phyloP scores from a whole-genome alignment of 352 stramenopile genomes.

The Pythium graminicola region DNA sequence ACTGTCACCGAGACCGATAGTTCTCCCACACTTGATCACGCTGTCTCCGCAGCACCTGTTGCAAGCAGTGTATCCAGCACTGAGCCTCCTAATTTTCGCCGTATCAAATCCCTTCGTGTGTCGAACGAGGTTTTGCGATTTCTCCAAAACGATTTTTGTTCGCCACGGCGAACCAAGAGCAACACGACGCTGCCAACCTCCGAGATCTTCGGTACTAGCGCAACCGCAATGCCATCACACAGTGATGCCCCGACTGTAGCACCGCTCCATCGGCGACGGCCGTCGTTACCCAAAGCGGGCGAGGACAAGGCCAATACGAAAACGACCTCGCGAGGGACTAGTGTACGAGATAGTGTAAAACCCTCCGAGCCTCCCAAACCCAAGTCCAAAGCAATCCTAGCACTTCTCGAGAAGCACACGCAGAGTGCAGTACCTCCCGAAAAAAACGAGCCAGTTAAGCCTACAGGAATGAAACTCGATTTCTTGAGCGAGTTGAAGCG shows the following conservation, averaged over 20 bases:
- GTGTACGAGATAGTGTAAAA: neutral
- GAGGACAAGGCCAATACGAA: neutral
- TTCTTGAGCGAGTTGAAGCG: conserved; percentile 16
- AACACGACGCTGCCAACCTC: conserved; percentile 9
- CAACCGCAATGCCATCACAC: neutral
- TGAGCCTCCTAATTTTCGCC: conserved; percentile 24
- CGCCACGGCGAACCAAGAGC: conserved; percentile 18
- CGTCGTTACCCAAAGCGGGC: conserved; percentile 6
- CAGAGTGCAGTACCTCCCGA: no score
- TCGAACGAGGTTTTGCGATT: conserved; percentile 55
- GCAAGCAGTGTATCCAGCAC: neutral
- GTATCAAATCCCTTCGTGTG: conserved; percentile 53
- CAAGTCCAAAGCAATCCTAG: conserved; percentile 20
- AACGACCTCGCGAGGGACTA: neutral
- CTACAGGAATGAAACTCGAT: neutral
- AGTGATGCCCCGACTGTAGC: neutral
- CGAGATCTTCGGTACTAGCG: conserved; percentile 1
- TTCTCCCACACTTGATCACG: no score
- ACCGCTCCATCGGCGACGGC: neutral
- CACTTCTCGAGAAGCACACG: conserved; percentile 13
- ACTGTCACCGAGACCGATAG: no score
- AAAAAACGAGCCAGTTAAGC: neutral
- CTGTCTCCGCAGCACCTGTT: no score
- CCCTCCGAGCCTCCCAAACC: conserved; percentile 20
- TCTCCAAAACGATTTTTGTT: conserved; percentile 71